Percentiles rank a stretch among this genome's conserved stretches.
Conservation (phyloP, 1,139 yeast species). For the Saccharomycopsis crataegensis region DNA sequence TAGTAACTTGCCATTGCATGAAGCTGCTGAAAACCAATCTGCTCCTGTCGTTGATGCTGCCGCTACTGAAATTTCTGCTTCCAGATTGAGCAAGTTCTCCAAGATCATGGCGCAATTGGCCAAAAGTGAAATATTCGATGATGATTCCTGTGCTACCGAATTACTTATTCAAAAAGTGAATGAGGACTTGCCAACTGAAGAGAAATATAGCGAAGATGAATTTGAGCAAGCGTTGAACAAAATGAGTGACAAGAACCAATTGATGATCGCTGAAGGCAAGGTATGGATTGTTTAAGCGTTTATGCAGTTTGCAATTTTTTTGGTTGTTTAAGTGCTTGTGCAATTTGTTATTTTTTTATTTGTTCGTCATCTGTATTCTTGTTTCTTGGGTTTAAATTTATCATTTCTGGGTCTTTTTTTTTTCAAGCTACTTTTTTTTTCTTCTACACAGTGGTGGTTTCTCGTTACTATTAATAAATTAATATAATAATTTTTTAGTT, state of each 20-base stretch:
- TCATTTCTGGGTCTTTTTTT: not conserved
- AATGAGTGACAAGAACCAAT: slow-evolving; percentile 48
- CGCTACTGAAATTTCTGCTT: slow-evolving; percentile 35
- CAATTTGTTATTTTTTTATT: not conserved
- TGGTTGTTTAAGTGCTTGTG: no score
- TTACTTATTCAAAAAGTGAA: slow-evolving; percentile 40
- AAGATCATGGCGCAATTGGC: slow-evolving; percentile 40
- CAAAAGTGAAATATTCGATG: slow-evolving; percentile 42
- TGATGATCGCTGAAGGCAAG: slow-evolving; percentile 56
- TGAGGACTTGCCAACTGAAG: slow-evolving; percentile 53
- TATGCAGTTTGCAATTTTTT: not conserved
- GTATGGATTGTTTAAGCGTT: slow-evolving; percentile 44
- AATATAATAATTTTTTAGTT: no score
- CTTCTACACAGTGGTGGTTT: not conserved
- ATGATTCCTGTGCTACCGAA: slow-evolving; percentile 40
- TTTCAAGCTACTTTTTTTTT: not conserved
- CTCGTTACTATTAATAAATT: no score
- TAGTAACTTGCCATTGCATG: slow-evolving; percentile 19
- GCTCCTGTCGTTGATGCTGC: slow-evolving; percentile 21
- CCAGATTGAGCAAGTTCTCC: slow-evolving; percentile 40
- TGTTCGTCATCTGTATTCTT: slow-evolving; percentile 1
- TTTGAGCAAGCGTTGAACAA: slow-evolving; percentile 43
- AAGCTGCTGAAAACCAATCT: slow-evolving; percentile 21
- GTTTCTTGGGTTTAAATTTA: not conserved
- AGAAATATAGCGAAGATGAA: slow-evolving; percentile 46